Conservation (phyloP, 495 filamentous ascomycete species). For the Cladorrhinum samala region DNA sequence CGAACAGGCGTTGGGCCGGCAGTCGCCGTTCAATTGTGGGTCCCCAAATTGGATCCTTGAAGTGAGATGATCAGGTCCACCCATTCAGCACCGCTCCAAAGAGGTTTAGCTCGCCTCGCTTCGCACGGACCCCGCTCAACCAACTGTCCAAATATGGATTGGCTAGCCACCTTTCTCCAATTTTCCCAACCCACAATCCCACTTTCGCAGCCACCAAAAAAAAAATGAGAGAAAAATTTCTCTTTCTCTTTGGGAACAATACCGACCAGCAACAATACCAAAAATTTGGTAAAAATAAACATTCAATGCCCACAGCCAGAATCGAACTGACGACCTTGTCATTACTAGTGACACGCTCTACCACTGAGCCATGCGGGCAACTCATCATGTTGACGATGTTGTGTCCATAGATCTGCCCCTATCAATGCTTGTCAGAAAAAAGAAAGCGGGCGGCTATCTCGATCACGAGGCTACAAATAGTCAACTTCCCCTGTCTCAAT, state of each 20-base stretch:
- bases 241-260: not conserved
- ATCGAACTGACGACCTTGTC: constrained; percentile 22
- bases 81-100: not conserved
- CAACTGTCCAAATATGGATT: not conserved
- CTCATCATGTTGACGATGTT: no score
- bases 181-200: not conserved
- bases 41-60: not conserved
- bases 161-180: not conserved
- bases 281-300: not conserved
- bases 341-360: constrained; percentile 25
- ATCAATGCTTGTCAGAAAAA: no score
- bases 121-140: not conserved
- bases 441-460: no score
- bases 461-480: no score
- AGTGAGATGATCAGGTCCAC: not conserved
- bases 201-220: not conserved
- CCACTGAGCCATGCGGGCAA: constrained; percentile 24
- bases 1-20: not conserved
- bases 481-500: no score
- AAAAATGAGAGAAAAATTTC: not conserved
- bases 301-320: constrained; percentile 18
- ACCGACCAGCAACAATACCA: not conserved
- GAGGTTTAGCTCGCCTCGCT: not conserved
- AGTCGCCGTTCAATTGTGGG: not conserved
- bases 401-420: no score